Base-by-base conservation (phyloP, 257 asterid genomes). In the Ligustrum vulgare region DNA sequence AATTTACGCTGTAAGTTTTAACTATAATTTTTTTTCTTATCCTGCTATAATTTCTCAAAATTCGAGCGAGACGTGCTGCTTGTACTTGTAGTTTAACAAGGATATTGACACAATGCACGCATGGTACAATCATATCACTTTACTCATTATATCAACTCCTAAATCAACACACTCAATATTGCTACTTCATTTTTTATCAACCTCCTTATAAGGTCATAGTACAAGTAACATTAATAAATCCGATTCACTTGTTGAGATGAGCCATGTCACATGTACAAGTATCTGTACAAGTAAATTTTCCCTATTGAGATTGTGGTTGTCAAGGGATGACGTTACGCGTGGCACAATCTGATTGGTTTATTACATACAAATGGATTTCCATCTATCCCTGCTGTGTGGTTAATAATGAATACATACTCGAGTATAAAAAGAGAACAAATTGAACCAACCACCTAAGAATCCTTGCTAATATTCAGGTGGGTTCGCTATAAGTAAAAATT, bases 341-440 rank as follows among this genome's bases (percentile, higher is more conserved):
- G 95, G 89, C 83, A 67, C 58, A 67, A 49, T 33, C 8, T 77
- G 74, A 73, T 91, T 91, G 97, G 88, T 31, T 84, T 0, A 1
- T 56, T 73, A 6, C 1, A 72, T 93, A 90, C 86, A 72, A 75
- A 81, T 77, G 25, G 89, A 65, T 22, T 80, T 79, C 77, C 74
- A 62, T 77, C 77, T 62, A 86, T 85, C 92, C 82, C 11, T 36
- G 76, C 54, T 76, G 79, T 80, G 90, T 86, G 91, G 90, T 77
- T 81, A 74, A 72, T 23, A 78, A 65, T 36, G 11, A 3, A 45
- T 8, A 0, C 54, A 15, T 13, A 10, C 6, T 36, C 33, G 68
- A 22, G 41, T 54, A 32, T 75, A 28, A 0, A 0, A 28, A 28
- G 62, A 77, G 64, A 76, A 72, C 75, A 69, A 76, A 33, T 73